A percentile compares a stretch with the other conserved stretches of the same genome.
Conservation (phyloP, 768 basidiomycete genomes). For the Scleroderma citrinum region DNA sequence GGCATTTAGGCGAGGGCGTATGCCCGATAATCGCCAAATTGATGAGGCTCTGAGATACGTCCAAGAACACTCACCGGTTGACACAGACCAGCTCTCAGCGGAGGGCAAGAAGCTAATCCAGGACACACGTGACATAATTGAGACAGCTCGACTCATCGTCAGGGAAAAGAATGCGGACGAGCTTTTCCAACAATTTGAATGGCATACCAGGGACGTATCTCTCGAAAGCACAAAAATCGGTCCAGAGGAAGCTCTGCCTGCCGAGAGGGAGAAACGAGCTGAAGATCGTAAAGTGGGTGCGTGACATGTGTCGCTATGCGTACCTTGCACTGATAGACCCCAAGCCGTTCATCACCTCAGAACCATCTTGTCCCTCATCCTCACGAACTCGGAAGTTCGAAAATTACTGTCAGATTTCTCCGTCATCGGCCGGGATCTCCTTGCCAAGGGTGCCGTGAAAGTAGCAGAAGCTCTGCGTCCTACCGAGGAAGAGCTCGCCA, state of each 20-base stretch:
- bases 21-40: slow-evolving; percentile 80
- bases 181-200: slow-evolving; percentile 86
- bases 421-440: slow-evolving; percentile 75
- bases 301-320: slow-evolving; percentile 4
- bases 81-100: slow-evolving; percentile 59
- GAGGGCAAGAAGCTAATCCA: slow-evolving; percentile 73
- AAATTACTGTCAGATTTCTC: slow-evolving; percentile 81
- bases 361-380: slow-evolving; percentile 76
- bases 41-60: slow-evolving; percentile 67
- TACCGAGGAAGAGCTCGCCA: slow-evolving; percentile 48
- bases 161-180: slow-evolving; percentile 84
- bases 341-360: slow-evolving; percentile 80
- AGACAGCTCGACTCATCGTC: slow-evolving; percentile 68
- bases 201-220: slow-evolving; percentile 59
- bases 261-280: slow-evolving; percentile 48
- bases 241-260: slow-evolving; percentile 36
- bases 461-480: slow-evolving; percentile 69
- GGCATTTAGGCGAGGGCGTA: slow-evolving; percentile 72
- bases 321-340: not conserved
- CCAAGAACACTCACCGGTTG: slow-evolving; percentile 52
- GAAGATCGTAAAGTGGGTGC: slow-evolving; percentile 61
- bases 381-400: slow-evolving; percentile 91
- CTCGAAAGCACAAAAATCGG: slow-evolving; percentile 35
- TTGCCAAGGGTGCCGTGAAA: slow-evolving; percentile 67
- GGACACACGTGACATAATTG: slow-evolving; percentile 75